A percentile compares a stretch with the other conserved stretches of the same genome.
Evolutionary conservation across 192 early-diverging fungal species (phyloP).

Genomic region (Phlyctochytrium arcticum): DNA sequence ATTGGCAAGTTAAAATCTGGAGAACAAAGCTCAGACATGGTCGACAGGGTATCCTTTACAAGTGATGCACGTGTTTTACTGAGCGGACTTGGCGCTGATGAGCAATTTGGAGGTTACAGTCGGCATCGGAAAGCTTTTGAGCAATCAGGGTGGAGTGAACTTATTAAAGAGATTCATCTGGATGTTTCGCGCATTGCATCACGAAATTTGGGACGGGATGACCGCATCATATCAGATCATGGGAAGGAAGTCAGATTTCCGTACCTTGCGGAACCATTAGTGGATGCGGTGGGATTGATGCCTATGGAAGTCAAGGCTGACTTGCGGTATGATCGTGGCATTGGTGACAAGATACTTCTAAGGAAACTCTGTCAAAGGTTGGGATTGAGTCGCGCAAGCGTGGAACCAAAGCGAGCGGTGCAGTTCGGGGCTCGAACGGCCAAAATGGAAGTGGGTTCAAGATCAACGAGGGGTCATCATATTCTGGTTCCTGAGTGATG

Average conservation of each 20-base stretch:
- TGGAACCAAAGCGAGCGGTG: conserved; percentile 87
- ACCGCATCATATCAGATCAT: conserved; percentile 79
- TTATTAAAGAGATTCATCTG: conserved; percentile 72
- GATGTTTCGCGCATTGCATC: conserved; percentile 82
- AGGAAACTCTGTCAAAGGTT: conserved; percentile 66
- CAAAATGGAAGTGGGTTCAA: conserved; percentile 67
- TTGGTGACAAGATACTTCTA: conserved; percentile 90
- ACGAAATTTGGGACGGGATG: conserved; percentile 91
- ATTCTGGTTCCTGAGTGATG: not conserved
- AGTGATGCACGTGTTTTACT: conserved; percentile 75
- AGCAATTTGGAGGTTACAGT: conserved; percentile 84
- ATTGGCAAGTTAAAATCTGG: conserved; percentile 38
- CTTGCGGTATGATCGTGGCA: conserved; percentile 67
- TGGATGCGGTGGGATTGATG: conserved; percentile 56
- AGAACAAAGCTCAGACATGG: conserved; percentile 22
- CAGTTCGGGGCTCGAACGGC: conserved; percentile 96
- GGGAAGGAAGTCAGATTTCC: conserved; percentile 63
- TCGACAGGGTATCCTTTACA: conserved; percentile 38
- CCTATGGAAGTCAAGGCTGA: conserved; percentile 82
- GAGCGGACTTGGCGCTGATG: conserved; percentile 90
- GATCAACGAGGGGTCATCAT: not conserved
- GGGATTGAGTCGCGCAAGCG: conserved; percentile 60
- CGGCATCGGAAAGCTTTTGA: conserved; percentile 74
- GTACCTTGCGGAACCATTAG: conserved; percentile 74
- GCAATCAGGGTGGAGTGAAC: conserved; percentile 55